Percentiles rank a stretch among this genome's conserved stretches.
These are phyloP conservation scores for Kodamaea kaohsiungensis DNA, from an alignment of 805 yeast species.

Conservation along the genomic window DNA sequence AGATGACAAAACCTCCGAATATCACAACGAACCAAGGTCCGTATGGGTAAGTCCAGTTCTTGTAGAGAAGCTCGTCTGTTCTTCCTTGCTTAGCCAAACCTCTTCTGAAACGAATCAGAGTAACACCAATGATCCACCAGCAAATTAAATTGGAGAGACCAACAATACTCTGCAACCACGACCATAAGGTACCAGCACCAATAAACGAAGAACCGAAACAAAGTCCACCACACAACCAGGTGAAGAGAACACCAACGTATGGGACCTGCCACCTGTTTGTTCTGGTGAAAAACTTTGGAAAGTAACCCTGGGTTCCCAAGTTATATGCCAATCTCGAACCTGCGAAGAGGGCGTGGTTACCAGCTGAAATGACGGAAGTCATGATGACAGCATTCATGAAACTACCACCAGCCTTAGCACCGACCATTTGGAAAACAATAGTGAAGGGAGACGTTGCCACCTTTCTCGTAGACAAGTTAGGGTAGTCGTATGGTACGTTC, in stretches of 20 bases:
- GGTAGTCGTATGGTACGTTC: conserved; percentile 32
- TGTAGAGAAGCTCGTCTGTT: conserved; percentile 40
- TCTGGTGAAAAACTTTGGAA: conserved; percentile 44
- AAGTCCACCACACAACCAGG: conserved; percentile 57
- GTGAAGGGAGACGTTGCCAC: conserved; percentile 73
- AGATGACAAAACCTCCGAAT: conserved; percentile 42
- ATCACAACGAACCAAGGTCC: conserved; percentile 52
- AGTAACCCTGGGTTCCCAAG: conserved; percentile 50
- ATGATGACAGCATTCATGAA: conserved; percentile 78
- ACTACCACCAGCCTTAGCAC: conserved; percentile 67
- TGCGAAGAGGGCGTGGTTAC: conserved; percentile 62
- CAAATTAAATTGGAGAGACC: conserved; percentile 55
- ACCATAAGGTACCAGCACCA: conserved; percentile 54
- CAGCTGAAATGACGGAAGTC: conserved; percentile 56
- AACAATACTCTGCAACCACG: conserved; percentile 53
- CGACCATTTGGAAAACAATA: conserved; percentile 72
- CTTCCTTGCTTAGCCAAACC: conserved; percentile 47
- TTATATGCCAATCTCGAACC: conserved; percentile 65
- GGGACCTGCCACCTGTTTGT: conserved; percentile 48
- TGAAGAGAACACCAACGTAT: conserved; percentile 48
- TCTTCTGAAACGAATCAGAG: conserved; percentile 50
- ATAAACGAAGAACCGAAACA: conserved; percentile 61
- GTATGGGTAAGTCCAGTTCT: conserved; percentile 53
- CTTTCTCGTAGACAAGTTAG: conserved; percentile 20
- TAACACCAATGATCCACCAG: conserved; percentile 51